These are phyloP conservation scores for Phallus indusiatus DNA, from an alignment of 768 basidiomycete species.

Conservation along the genomic window DNA sequence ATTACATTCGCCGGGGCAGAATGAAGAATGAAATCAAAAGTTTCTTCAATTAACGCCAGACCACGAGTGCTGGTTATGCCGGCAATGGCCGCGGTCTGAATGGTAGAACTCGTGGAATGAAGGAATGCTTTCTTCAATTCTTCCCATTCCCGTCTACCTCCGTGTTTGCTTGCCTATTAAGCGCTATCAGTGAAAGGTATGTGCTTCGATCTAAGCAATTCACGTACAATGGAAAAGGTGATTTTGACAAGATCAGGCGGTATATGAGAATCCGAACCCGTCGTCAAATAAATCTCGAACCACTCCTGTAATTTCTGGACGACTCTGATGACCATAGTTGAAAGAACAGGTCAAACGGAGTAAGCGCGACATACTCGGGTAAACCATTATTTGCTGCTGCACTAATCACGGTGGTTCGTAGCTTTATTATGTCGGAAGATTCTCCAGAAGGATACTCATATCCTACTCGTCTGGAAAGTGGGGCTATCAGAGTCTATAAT, in stretches of 20 bases:
- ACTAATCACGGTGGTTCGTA: conserved; percentile 67
- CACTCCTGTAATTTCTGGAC: conserved; percentile 60
- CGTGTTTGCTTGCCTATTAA: conserved; percentile 60
- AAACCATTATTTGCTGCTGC: conserved; percentile 41
- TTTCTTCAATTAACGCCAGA: conserved; percentile 45
- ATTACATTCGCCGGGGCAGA: conserved; percentile 50
- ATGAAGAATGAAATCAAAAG: conserved; percentile 49
- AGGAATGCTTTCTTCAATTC: conserved; percentile 59
- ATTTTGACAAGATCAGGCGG: conserved; percentile 66
- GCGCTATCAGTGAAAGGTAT: background rate
- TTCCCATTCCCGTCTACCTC: conserved; percentile 67
- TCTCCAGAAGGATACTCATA: conserved; percentile 65
- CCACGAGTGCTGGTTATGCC: conserved; percentile 59
- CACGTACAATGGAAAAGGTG: conserved; percentile 42
- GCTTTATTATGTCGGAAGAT: conserved; percentile 51
- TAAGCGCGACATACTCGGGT: conserved; percentile 13
- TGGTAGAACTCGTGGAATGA: conserved; percentile 64
- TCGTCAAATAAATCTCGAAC: conserved; percentile 62
- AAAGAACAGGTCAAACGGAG: background rate
- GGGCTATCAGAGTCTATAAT: conserved; percentile 38
- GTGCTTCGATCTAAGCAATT: background rate
- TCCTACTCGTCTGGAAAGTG: conserved; percentile 70
- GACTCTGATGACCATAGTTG: conserved; percentile 38
- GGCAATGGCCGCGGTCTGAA: conserved; percentile 63
- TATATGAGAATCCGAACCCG: conserved; percentile 66